A percentile compares a stretch with the other conserved stretches of the same genome.
Conservation (phyloP, 129 eudicot species). For the Artemisia annua region DNA sequence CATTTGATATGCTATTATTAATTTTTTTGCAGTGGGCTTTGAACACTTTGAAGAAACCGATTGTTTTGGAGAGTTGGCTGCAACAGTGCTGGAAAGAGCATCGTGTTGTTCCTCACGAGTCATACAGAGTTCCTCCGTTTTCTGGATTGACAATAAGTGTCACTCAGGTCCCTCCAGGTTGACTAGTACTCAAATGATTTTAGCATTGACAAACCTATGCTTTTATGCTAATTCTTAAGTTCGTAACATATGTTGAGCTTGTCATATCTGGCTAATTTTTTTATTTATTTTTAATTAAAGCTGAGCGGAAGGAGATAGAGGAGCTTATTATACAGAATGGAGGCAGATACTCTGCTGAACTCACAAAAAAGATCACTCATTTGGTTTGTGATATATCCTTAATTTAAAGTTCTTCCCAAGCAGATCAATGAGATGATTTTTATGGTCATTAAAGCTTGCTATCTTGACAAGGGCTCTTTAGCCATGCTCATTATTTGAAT, state of each 20-base stretch:
- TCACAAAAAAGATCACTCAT: constrained; percentile 81
- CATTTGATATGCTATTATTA: background rate
- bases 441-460: constrained; percentile 14
- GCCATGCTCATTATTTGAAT: constrained; percentile 1
- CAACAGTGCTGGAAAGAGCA: constrained; percentile 98
- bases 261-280: constrained; percentile 22
- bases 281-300: constrained; percentile 34
- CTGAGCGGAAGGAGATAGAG: constrained; percentile 76
- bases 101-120: constrained; percentile 87
- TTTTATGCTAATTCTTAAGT: constrained; percentile 14
- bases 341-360: constrained; percentile 90
- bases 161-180: constrained; percentile 80
- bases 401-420: background rate
- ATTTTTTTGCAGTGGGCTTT: constrained; percentile 74
- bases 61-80: constrained; percentile 80
- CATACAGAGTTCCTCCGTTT: constrained; percentile 87
- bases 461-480: background rate
- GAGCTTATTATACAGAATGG: constrained; percentile 72
- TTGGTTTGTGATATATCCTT: constrained; percentile 95
- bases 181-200: constrained; percentile 9
- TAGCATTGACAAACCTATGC: constrained; percentile 3
- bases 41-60: constrained; percentile 70
- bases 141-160: constrained; percentile 83
- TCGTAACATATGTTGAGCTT: constrained; percentile 9
- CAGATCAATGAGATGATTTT: background rate